Base-by-base conservation (phyloP, 345 rosid genomes). In the Nasturtium officinale region DNA sequence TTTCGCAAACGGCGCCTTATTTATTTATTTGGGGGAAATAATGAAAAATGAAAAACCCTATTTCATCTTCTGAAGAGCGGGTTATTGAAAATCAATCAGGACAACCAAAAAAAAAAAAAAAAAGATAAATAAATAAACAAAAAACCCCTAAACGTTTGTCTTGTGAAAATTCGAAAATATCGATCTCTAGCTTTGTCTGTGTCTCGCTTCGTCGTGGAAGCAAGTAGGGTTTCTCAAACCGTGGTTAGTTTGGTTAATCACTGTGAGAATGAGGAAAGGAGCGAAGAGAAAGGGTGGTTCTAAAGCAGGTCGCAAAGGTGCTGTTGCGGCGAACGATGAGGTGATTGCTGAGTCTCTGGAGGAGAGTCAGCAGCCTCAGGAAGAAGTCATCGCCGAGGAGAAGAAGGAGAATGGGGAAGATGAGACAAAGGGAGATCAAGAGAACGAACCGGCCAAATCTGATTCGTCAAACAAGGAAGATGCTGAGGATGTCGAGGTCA, bases 261-360 rank as follows among this genome's bases (percentile, higher is more conserved):
- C 55, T 25, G 16, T n/a, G 50, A 64, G 52, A 72, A 85, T 85
- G 86, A 85, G 25, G 78, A 83, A 80, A 43, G 84, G 82, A 63
- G 75, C 83, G 5, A 83, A 83, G 85, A 66, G 77, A 69, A 83
- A 61, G 76, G 79, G 72, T 15, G 75, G 26, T 75, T 73, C 75
- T n/a, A 77, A 71, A 37, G 79, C 62, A 2, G 78, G 66, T 3
- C 56, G 77, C 28, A 66, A 79, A 37, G 81, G 29, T 65, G 53
- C 61, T 54, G 63, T 75, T 17, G 38, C 67, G 29, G 75, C 47
- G 9, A 42, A 58, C 61, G 72, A 77, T 13, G 80, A 63, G 45
- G 80, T 63, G 54, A 30, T 77, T 2, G 45, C 57, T 13, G 76
- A 69, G 52, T 70, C 79, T 46, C 18, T 33, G 9, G 64, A 72